Percentiles rank a stretch among this genome's conserved stretches.
Conservation (phyloP, 371 early-diverging fungal species). For the Syncephalastrum sp. region DNA sequence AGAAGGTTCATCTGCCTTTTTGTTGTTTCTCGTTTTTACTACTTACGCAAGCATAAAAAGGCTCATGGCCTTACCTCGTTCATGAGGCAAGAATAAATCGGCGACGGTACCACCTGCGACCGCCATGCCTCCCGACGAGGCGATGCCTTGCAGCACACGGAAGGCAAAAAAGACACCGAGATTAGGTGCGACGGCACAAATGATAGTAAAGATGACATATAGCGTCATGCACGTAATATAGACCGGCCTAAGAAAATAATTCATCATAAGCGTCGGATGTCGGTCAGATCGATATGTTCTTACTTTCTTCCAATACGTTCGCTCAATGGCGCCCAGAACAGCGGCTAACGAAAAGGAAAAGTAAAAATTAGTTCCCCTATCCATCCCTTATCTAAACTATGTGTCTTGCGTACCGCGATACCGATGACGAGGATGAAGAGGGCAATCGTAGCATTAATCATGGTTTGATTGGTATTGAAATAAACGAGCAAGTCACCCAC, state of each 20-base stretch:
- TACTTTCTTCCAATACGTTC: constrained; percentile 32
- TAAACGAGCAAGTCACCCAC: constrained; percentile 16
- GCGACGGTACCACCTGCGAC: constrained; percentile 36
- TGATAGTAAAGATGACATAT: constrained; percentile 22
- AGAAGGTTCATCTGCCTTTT: too few species aligned
- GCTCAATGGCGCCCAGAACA: constrained; percentile 34
- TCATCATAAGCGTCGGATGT: neutral
- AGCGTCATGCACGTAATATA: constrained; percentile 14
- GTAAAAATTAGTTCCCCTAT: too few species aligned
- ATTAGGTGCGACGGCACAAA: constrained; percentile 25
- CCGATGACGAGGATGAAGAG: constrained; percentile 12
- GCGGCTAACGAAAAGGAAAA: constrained; percentile 14
- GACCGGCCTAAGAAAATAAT: constrained; percentile 13
- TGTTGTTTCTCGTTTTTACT: neutral
- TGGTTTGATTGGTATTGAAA: constrained; percentile 6
- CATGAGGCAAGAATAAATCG: constrained; percentile 31
- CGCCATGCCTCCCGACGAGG: constrained; percentile 14
- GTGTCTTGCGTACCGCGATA: constrained; percentile 11
- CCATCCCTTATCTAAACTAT: neutral
- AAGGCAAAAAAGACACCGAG: constrained; percentile 31
- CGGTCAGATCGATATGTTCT: neutral
- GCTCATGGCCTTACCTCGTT: constrained; percentile 35
- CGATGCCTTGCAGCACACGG: constrained; percentile 32
- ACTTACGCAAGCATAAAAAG: constrained; percentile 32
- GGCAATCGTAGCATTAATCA: constrained; percentile 16